A percentile compares a stretch with the other conserved stretches of the same genome.
Evolutionary conservation across 257 asterid species (phyloP).

Genomic region (Phtheirospermum japonicum): DNA sequence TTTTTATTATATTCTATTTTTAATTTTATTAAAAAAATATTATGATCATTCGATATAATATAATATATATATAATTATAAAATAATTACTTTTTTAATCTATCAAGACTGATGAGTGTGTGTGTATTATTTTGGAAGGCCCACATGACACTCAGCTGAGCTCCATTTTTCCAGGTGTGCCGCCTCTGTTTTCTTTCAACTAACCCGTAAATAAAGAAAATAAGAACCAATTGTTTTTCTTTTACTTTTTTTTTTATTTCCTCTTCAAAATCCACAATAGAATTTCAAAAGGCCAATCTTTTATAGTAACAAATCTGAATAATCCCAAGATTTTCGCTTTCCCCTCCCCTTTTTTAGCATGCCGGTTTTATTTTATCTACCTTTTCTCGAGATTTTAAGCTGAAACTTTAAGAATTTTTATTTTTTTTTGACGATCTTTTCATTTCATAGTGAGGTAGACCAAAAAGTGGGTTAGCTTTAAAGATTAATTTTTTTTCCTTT

Average conservation of each 20-base stretch:
- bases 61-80: too few species aligned
- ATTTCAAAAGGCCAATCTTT: not conserved
- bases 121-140: slow-evolving; percentile 16
- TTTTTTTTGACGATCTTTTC: slow-evolving; percentile 22
- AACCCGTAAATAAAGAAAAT: not conserved
- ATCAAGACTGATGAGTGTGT: too few species aligned
- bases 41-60: too few species aligned
- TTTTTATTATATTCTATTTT: too few species aligned
- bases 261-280: slow-evolving; percentile 9
- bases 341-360: not conserved
- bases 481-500: too few species aligned
- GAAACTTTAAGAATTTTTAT: too few species aligned
- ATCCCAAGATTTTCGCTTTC: slow-evolving; percentile 38
- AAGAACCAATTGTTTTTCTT: not conserved
- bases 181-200: slow-evolving; percentile 20
- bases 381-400: slow-evolving; percentile 24
- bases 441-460: slow-evolving; percentile 6
- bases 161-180: slow-evolving; percentile 39
- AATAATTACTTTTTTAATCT: too few species aligned
- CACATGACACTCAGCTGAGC: slow-evolving; percentile 38
- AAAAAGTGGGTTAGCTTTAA: slow-evolving; percentile 34
- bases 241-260: not conserved
- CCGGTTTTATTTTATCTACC: slow-evolving; percentile 1
- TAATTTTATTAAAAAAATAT: too few species aligned
- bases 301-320: not conserved